These are phyloP conservation scores for Wickerhamomyces sp. DNA, from an alignment of 1,139 yeast species.

Conservation along the genomic window DNA sequence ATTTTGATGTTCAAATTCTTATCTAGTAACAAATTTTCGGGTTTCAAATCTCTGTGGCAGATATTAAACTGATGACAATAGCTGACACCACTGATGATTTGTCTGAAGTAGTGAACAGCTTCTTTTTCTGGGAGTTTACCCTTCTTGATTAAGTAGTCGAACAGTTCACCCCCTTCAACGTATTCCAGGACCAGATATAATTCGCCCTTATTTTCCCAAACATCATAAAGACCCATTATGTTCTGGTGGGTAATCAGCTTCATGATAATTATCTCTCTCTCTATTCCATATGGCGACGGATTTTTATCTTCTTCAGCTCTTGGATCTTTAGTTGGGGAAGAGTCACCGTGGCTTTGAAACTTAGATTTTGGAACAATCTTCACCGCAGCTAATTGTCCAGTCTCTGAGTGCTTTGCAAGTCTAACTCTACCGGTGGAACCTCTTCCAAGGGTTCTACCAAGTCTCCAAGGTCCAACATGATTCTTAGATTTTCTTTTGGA, in stretches of 20 bases:
- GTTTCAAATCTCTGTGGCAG: constrained; percentile 93
- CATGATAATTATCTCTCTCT: constrained; percentile 90
- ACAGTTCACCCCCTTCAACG: constrained; percentile 95
- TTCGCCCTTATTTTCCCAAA: constrained; percentile 96
- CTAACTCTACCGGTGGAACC: constrained; percentile 96
- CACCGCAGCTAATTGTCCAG: constrained; percentile 92
- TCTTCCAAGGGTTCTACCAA: constrained; percentile 89
- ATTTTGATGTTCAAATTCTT: constrained; percentile 85
- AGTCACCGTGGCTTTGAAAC: constrained; percentile 33
- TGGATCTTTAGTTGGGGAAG: constrained; percentile 16
- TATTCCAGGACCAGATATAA: constrained; percentile 87
- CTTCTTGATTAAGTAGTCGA: constrained; percentile 82
- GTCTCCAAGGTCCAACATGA: constrained; percentile 93
- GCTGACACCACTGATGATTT: constrained; percentile 85
- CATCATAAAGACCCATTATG: constrained; percentile 93
- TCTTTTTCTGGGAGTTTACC: constrained; percentile 87
- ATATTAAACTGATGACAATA: constrained; percentile 94
- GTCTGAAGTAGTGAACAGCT: constrained; percentile 86
- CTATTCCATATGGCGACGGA: constrained; percentile 81
- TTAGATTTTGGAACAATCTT: constrained; percentile 89
- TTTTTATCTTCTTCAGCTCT: constrained; percentile 43
- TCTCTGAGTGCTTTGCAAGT: constrained; percentile 76
- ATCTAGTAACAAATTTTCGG: constrained; percentile 87
- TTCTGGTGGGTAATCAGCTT: constrained; percentile 89
- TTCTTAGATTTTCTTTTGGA: constrained; percentile 55